Conservation (phyloP, 495 filamentous ascomycete genomes). For the Aspergillus bridgeri region DNA sequence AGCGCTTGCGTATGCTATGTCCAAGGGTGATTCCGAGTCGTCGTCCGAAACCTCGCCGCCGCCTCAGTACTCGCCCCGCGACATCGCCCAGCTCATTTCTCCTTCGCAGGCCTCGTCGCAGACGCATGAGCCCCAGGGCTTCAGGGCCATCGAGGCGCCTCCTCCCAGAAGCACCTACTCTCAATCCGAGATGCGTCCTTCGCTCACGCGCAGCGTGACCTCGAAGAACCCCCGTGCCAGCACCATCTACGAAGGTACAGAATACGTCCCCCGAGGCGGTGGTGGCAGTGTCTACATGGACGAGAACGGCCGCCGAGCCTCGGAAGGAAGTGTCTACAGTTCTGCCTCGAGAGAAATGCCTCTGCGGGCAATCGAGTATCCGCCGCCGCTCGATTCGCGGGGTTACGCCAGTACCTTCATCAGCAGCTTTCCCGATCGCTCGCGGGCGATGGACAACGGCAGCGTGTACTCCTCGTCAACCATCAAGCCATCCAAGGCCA, state of each 20-base stretch:
- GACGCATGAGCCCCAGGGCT: constrained; percentile 22
- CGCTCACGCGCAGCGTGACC: constrained; percentile 29
- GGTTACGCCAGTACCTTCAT: constrained; percentile 38
- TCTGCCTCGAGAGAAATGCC: constrained; percentile 27
- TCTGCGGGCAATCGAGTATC: constrained; percentile 44
- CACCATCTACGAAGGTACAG: constrained; percentile 42
- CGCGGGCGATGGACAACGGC: constrained; percentile 29
- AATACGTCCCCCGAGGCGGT: constrained; percentile 26
- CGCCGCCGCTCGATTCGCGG: constrained; percentile 27
- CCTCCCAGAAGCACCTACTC: constrained; percentile 36
- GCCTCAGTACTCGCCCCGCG: constrained; percentile 26
- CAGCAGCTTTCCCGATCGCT: constrained; percentile 40
- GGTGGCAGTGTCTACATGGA: constrained; percentile 29
- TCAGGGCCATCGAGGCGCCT: constrained; percentile 44
- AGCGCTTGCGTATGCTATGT: constrained; percentile 70
- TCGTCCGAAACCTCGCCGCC: constrained; percentile 17
- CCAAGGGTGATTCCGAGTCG: constrained; percentile 45
- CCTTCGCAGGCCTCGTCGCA: constrained; percentile 26
- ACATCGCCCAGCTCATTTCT: constrained; percentile 28
- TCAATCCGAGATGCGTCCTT: constrained; percentile 29
- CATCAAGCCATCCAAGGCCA: constrained; percentile 40
- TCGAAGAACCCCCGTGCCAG: constrained; percentile 42
- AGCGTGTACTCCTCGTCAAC: constrained; percentile 41
- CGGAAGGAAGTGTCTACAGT: constrained; percentile 37
- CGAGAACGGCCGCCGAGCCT: constrained; percentile 35